These are phyloP conservation scores for Russula olivacea DNA, from an alignment of 768 basidiomycete genomes.

Conservation along the genomic window DNA sequence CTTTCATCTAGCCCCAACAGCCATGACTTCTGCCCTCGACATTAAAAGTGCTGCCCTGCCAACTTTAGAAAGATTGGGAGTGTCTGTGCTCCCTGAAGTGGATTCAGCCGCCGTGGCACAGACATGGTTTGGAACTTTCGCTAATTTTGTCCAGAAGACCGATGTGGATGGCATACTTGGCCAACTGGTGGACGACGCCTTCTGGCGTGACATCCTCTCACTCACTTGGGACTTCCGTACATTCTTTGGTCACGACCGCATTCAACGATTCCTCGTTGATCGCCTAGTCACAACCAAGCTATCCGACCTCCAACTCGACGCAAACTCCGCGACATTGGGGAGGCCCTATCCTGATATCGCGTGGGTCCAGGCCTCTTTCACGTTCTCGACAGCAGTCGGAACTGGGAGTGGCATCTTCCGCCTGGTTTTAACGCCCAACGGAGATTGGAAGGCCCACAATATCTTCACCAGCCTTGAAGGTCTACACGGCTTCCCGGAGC, in stretches of 20 bases:
- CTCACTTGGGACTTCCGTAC: slow-evolving; percentile 62
- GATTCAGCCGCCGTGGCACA: slow-evolving; percentile 23
- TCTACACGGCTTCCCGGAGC: slow-evolving; percentile 43
- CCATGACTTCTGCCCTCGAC: slow-evolving; percentile 6
- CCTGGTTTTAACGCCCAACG: slow-evolving; percentile 39
- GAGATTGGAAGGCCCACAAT: slow-evolving; percentile 44
- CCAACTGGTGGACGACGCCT: slow-evolving; percentile 32
- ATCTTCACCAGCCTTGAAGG: slow-evolving; percentile 49
- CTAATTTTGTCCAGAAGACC: slow-evolving; percentile 11
- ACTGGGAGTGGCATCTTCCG: slow-evolving; percentile 42
- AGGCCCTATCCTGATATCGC: slow-evolving; percentile 34
- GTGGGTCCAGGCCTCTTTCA: slow-evolving; percentile 42
- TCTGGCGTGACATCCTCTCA: slow-evolving; percentile 57
- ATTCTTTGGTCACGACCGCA: slow-evolving; percentile 40
- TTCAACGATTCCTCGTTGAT: slow-evolving; percentile 43
- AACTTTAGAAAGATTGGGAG: slow-evolving; percentile 25
- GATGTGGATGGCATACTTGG: slow-evolving; percentile 21
- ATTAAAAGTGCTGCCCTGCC: slow-evolving; percentile 22
- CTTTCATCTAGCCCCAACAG: background rate
- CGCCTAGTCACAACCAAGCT: slow-evolving; percentile 34
- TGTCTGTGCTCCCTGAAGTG: slow-evolving; percentile 14
- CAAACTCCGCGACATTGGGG: slow-evolving; percentile 26
- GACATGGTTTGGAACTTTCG: slow-evolving; percentile 27
- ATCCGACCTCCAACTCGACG: slow-evolving; percentile 27
- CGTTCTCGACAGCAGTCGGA: slow-evolving; percentile 40